Conservation (phyloP, 306 rosid species). For the Vigna angularis region DNA sequence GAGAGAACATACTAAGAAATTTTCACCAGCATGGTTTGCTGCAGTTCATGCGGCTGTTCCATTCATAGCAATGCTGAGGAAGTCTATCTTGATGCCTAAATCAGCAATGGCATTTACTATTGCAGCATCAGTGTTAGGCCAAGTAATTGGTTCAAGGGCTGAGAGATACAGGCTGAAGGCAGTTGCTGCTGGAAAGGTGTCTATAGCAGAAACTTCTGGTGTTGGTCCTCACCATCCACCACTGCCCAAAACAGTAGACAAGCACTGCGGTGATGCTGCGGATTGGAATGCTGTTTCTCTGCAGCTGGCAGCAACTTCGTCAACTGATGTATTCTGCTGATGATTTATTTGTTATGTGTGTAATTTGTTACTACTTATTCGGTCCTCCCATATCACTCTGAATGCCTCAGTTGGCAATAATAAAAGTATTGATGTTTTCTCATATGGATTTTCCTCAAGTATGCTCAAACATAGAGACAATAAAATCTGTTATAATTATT, state of each 20-base stretch:
- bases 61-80: conserved; percentile 94
- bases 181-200: conserved; percentile 51
- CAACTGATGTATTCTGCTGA: conserved; percentile 72
- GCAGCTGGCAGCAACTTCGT: conserved; percentile 66
- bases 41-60: conserved; percentile 99
- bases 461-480: conserved; percentile 24
- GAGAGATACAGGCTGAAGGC: conserved; percentile 79
- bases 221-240: conserved; percentile 51
- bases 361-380: conserved; percentile 36
- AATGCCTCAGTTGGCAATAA: conserved; percentile 49
- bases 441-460: background rate
- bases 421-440: conserved; percentile 36
- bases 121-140: conserved; percentile 92
- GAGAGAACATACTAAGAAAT: conserved; percentile 96
- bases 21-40: conserved; percentile 92
- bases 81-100: conserved; percentile 92
- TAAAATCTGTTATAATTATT: background rate
- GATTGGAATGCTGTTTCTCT: conserved; percentile 73
- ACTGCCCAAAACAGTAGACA: conserved; percentile 47
- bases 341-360: conserved; percentile 44
- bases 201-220: conserved; percentile 50
- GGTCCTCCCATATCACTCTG: conserved; percentile 35
- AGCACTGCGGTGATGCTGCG: conserved; percentile 65
- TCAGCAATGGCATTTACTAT: conserved; percentile 97
- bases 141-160: conserved; percentile 94